A percentile compares a stretch with the other conserved stretches of the same genome.
Evolutionary conservation across 2,329 filamentous ascomycete genomes (phyloP).

Genomic region (Epichloe bromicola): DNA sequence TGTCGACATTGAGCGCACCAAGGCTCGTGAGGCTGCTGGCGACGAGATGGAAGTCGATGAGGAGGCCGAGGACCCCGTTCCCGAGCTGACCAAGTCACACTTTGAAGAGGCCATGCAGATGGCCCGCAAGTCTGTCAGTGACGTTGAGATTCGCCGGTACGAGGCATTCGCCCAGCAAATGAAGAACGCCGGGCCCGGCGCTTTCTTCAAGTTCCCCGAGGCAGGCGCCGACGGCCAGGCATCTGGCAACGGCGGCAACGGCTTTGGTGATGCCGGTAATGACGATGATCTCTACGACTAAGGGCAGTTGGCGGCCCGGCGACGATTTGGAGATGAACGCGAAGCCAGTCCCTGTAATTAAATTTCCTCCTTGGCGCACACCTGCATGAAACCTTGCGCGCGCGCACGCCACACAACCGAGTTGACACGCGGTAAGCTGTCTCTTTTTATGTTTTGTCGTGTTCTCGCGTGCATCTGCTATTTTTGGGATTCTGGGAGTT

Average conservation of each 20-base stretch:
- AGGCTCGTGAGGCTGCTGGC: conserved; percentile 76
- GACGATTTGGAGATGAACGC: conserved; percentile 7
- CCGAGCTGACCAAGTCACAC: conserved; percentile 88
- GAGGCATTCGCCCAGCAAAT: conserved; percentile 98
- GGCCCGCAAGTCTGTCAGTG: conserved; percentile 84
- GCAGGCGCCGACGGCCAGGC: conserved; percentile 54
- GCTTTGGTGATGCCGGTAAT: conserved; percentile 77
- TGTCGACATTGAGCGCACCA: conserved; percentile 75
- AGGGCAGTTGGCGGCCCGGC: conserved; percentile 27
- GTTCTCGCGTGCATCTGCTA: conserved; percentile 12
- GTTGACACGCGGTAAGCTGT: background rate
- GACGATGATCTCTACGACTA: conserved; percentile 97
- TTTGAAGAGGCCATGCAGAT: conserved; percentile 98
- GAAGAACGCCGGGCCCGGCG: conserved; percentile 93
- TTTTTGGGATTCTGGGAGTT: conserved; percentile 20
- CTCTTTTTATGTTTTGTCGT: conserved; percentile 7
- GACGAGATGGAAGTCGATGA: conserved; percentile 61
- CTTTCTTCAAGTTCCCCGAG: conserved; percentile 94
- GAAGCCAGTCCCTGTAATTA: conserved; percentile 31
- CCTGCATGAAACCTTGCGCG: conserved; percentile 14
- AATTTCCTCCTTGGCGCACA: conserved; percentile 24
- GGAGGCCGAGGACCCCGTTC: conserved; percentile 81
- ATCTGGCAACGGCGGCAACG: conserved; percentile 42
- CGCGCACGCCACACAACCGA: conserved; percentile 3
- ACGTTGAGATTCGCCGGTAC: conserved; percentile 95